Conservation (phyloP, 345 rosid genomes). For the Rhodomyrtus tomentosa region DNA sequence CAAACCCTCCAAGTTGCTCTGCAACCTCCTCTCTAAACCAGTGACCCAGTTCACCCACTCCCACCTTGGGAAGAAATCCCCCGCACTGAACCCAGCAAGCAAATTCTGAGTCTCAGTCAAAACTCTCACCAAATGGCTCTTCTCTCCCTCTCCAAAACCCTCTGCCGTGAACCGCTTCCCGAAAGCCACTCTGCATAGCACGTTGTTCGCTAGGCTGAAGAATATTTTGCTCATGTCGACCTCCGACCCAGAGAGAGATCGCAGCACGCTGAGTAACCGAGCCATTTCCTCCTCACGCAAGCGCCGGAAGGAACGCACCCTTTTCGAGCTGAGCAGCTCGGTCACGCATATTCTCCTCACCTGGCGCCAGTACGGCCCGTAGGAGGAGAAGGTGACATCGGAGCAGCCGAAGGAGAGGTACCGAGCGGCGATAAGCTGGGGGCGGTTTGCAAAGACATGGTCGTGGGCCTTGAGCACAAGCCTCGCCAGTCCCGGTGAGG, state of each 20-base stretch:
- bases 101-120: slow-evolving; percentile 25
- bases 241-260: background rate
- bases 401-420: slow-evolving; percentile 26
- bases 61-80: slow-evolving; percentile 29
- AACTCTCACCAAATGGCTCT: slow-evolving; percentile 9
- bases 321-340: slow-evolving; percentile 22
- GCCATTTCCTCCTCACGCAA: slow-evolving; percentile 18
- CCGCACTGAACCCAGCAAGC: slow-evolving; percentile 25
- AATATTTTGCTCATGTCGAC: slow-evolving; percentile 17
- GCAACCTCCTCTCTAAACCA: slow-evolving; percentile 17
- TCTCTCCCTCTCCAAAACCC: background rate
- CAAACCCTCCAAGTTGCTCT: slow-evolving; percentile 14
- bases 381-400: slow-evolving; percentile 23
- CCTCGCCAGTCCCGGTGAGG: slow-evolving; percentile 14
- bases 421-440: slow-evolving; percentile 16
- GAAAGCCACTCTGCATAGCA: slow-evolving; percentile 21
- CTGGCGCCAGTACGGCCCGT: slow-evolving; percentile 29
- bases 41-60: slow-evolving; percentile 14
- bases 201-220: slow-evolving; percentile 14
- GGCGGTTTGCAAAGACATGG: slow-evolving; percentile 12
- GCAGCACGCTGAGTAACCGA: slow-evolving; percentile 2
- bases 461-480: slow-evolving; percentile 13
- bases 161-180: slow-evolving; percentile 16
- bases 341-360: slow-evolving; percentile 21
- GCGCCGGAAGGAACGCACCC: slow-evolving; percentile 11